phyloP scores from a whole-genome alignment of 192 early-diverging fungal species.

The Coemansia sp. region DNA sequence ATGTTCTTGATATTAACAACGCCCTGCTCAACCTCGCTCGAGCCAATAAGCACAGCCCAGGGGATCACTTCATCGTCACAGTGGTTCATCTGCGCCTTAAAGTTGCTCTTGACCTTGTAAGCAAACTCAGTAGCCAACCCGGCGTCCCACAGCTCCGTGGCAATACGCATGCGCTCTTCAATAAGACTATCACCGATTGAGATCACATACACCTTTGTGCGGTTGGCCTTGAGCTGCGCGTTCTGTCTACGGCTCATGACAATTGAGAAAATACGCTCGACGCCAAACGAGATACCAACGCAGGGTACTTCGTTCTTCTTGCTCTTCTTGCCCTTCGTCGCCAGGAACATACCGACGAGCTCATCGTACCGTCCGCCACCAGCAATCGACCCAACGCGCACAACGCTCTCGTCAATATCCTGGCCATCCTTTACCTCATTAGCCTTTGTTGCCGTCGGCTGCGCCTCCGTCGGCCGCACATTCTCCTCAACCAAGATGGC shows the following conservation, averaged over 20 bases:
- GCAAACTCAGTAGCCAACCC: conserved; percentile 87
- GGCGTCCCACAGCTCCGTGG: conserved; percentile 87
- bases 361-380: conserved; percentile 98
- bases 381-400: conserved; percentile 92
- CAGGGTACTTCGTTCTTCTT: conserved; percentile 76
- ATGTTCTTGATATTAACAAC: conserved; percentile 89
- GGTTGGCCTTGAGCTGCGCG: conserved; percentile 68
- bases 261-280: conserved; percentile 94
- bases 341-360: conserved; percentile 92
- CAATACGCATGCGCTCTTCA: conserved; percentile 84
- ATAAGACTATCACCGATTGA: conserved; percentile 76
- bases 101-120: conserved; percentile 88
- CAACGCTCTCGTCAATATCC: conserved; percentile 66
- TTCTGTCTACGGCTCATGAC: conserved; percentile 60
- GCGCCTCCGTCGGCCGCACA: conserved; percentile 25
- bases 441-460: conserved; percentile 10
- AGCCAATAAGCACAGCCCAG: conserved; percentile 84
- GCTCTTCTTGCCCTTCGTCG: conserved; percentile 56
- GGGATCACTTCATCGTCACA: conserved; percentile 89
- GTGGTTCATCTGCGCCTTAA: conserved; percentile 71
- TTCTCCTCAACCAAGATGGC: conserved; percentile 65
- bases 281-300: conserved; percentile 92
- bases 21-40: conserved; percentile 73
- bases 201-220: conserved; percentile 84
- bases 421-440: conserved; percentile 14